Conservation (phyloP, 345 rosid species). For the Anastatica hierochuntica region DNA sequence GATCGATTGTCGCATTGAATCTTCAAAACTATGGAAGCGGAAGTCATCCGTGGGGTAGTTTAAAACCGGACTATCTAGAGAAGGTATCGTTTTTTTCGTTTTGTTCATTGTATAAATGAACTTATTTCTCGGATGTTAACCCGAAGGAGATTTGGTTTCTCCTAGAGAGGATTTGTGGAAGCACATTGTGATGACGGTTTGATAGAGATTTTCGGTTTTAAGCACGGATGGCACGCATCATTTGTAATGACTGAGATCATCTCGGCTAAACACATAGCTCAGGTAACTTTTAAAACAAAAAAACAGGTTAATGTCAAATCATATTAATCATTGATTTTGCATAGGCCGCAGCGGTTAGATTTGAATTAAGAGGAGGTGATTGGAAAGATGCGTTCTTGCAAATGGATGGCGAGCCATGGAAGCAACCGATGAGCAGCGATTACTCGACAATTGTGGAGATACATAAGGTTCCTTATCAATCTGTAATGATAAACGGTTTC, state of each 20-base stretch:
- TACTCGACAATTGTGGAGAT: constrained; percentile 73
- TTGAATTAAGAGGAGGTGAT: constrained; percentile 90
- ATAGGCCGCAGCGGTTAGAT: constrained; percentile 80
- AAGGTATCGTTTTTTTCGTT: constrained; percentile 22
- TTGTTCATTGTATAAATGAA: background rate
- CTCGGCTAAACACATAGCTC: constrained; percentile 93
- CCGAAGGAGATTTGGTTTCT: background rate
- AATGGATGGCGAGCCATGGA: constrained; percentile 99
- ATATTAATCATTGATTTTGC: background rate
- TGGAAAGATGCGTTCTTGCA: constrained; percentile 83
- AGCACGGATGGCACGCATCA: constrained; percentile 99
- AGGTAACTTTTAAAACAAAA: constrained; percentile 40
- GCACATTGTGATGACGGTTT: constrained; percentile 93
- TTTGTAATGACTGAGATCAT: constrained; percentile 98
- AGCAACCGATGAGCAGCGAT: constrained; percentile 66
- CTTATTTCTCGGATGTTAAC: background rate
- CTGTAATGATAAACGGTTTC: constrained; percentile 57
- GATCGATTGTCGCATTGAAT: constrained; percentile 28
- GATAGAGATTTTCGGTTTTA: constrained; percentile 84
- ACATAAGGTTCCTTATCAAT: constrained; percentile 61
- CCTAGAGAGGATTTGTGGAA: constrained; percentile 83
- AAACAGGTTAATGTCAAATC: background rate
- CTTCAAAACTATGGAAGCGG: constrained; percentile 29
- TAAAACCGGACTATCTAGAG: constrained; percentile 27
- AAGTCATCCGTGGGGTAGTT: constrained; percentile 26